phyloP scores from a whole-genome alignment of 345 rosid species.

The Pistacia integerrima region DNA sequence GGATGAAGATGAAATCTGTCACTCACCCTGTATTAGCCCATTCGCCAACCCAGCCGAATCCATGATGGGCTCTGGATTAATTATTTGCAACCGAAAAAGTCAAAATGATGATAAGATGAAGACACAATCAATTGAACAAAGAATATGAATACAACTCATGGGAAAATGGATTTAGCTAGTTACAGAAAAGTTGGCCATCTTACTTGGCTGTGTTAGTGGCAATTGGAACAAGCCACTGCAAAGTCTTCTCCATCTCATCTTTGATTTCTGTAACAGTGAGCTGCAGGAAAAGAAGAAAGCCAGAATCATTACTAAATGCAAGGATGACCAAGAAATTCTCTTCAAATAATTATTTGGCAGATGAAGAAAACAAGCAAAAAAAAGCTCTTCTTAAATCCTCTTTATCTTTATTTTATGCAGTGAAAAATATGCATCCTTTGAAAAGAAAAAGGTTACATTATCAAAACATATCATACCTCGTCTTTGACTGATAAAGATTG shows the following conservation, averaged over 20 bases:
- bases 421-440: not conserved
- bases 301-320: not conserved
- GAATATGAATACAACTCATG: not conserved
- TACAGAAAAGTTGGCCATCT: constrained; percentile 8
- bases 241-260: constrained; percentile 89
- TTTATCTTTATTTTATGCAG: not conserved
- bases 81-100: constrained; percentile 37
- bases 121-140: not conserved
- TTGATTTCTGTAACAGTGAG: constrained; percentile 76
- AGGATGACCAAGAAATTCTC: not conserved
- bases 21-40: constrained; percentile 97
- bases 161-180: not conserved
- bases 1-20: not conserved
- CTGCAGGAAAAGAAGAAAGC: constrained; percentile 41
- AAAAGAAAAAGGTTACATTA: not conserved
- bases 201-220: constrained; percentile 94
- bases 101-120: constrained; percentile 3
- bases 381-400: not conserved
- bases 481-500: constrained; percentile 57
- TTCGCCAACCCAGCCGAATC: constrained; percentile 99
- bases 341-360: not conserved
- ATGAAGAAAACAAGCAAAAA: not conserved
- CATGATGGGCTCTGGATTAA: constrained; percentile 75
- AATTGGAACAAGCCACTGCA: constrained; percentile 94
- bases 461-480: constrained; percentile 44